Evolutionary conservation across 106 monocot species (phyloP).

Genomic region (Narthecium ossifragum): DNA sequence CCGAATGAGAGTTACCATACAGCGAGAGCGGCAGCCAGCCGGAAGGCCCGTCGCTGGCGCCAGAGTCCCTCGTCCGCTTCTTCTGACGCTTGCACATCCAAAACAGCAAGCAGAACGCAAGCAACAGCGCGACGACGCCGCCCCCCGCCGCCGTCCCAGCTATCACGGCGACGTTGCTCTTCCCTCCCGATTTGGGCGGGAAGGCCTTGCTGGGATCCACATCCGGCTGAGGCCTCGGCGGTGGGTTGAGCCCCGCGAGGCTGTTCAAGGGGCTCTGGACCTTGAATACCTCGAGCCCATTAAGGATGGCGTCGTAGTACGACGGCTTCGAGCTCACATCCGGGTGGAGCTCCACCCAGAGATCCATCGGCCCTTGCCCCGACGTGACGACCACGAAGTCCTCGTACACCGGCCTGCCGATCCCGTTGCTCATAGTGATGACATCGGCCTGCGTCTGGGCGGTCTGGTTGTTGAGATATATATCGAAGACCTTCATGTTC

Average conservation of each 20-base stretch:
- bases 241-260: conserved; percentile 52
- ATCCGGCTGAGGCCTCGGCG: neutral
- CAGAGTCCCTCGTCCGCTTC: conserved; percentile 25
- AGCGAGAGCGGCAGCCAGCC: conserved; percentile 61
- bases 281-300: conserved; percentile 66
- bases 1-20: conserved; percentile 62
- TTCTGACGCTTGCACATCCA: conserved; percentile 10
- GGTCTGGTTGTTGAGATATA: conserved; percentile 54
- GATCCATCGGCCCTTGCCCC: conserved; percentile 31
- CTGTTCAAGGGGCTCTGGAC: conserved; percentile 18
- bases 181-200: neutral
- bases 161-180: conserved; percentile 12
- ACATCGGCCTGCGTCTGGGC: conserved; percentile 34
- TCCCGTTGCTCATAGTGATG: conserved; percentile 30
- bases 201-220: conserved; percentile 3
- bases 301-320: conserved; percentile 46
- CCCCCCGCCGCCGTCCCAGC: conserved; percentile 48
- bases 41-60: conserved; percentile 32
- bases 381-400: conserved; percentile 33
- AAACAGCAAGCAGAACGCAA: conserved; percentile 13
- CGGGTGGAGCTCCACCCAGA: conserved; percentile 53
- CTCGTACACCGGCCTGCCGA: conserved; percentile 28
- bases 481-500: conserved; percentile 41
- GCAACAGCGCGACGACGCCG: conserved; percentile 10
- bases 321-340: conserved; percentile 10